Evolutionary conservation across 768 basidiomycete genomes (phyloP), one percentile per base, ranked within the genome.

Genomic region (Brasilioporus rufonigricans): DNA sequence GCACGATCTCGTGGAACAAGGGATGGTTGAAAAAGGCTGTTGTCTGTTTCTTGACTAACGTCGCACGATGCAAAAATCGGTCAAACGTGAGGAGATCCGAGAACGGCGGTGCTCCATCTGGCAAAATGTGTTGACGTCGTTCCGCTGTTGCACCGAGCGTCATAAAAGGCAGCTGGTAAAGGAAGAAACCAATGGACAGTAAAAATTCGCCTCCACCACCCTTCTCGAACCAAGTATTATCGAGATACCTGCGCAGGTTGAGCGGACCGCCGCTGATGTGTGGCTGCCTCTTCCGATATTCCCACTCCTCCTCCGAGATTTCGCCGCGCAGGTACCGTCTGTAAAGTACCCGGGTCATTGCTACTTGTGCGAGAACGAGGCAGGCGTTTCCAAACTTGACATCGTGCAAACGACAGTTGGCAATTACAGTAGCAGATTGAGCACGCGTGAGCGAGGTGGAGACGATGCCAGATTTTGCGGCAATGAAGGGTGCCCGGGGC

Each of bases 301-400:
- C n/a, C n/a, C n/a, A n/a, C n/a, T n/a, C n/a, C n/a, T n/a, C n/a
- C n/a, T n/a, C n/a, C n/a, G n/a, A n/a, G n/a, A n/a, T n/a, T n/a
- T n/a, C n/a, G n/a, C n/a, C n/a, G n/a, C n/a, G n/a, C n/a, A n/a
- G n/a, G n/a, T n/a, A n/a, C n/a, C n/a, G n/a, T n/a, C n/a, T n/a
- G n/a, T n/a, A n/a, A n/a, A n/a, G n/a, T n/a, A n/a, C n/a, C n/a
- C n/a, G n/a, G n/a, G n/a, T n/a, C n/a, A n/a, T n/a, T n/a, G n/a
- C n/a, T n/a, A n/a, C n/a, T n/a, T n/a, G n/a, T n/a, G n/a, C n/a
- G n/a, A n/a, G n/a, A n/a, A n/a, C n/a, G n/a, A n/a, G 74, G 36
- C 73, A 76, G 5, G 73, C 80, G 44, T 77, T 75, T 1, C 83
- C 83, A 35, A 85, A 79, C 0, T 83, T 82, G 23, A 84, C 29